A percentile compares a stretch with the other conserved stretches of the same genome.
These are phyloP conservation scores for Fraxinus latifolia DNA, from an alignment of 305 asterid species.

Conservation along the genomic window DNA sequence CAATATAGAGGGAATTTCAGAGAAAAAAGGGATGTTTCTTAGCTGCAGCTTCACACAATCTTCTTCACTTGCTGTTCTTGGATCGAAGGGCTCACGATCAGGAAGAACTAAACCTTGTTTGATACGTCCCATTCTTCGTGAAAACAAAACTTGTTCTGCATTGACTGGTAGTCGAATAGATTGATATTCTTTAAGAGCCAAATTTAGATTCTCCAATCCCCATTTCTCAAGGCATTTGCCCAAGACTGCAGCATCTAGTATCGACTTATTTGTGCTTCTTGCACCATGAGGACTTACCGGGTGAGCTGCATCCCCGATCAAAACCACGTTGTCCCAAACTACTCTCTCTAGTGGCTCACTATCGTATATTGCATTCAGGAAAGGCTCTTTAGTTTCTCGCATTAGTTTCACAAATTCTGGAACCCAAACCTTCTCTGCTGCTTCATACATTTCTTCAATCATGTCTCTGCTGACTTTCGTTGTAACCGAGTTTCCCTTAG, in stretches of 20 bases:
- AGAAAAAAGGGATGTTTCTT: constrained; percentile 63
- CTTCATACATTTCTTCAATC: constrained; percentile 55
- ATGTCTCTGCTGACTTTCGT: constrained; percentile 62
- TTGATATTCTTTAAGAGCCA: constrained; percentile 65
- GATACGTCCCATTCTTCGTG: constrained; percentile 61
- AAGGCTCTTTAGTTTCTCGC: constrained; percentile 61
- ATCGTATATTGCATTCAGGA: constrained; percentile 71
- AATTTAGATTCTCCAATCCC: constrained; percentile 41
- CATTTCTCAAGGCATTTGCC: constrained; percentile 69
- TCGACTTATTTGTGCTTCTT: constrained; percentile 89
- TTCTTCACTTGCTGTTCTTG: constrained; percentile 38
- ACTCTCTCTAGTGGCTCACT: constrained; percentile 54
- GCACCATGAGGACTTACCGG: constrained; percentile 80
- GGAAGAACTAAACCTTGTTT: constrained; percentile 61
- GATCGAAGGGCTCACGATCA: constrained; percentile 42
- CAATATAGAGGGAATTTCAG: constrained; percentile 46
- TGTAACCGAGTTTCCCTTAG: constrained; percentile 68
- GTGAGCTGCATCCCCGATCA: constrained; percentile 90
- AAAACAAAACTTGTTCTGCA: constrained; percentile 60
- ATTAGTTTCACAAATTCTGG: constrained; percentile 58
- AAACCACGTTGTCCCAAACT: constrained; percentile 62
- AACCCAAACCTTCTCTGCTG: constrained; percentile 56
- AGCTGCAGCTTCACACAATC: constrained; percentile 66
- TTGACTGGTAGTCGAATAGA: constrained; percentile 57
- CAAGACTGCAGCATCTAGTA: constrained; percentile 68